Conservation (phyloP, 1,284 basidiomycete genomes). For the Ganoderma resinaceum region DNA sequence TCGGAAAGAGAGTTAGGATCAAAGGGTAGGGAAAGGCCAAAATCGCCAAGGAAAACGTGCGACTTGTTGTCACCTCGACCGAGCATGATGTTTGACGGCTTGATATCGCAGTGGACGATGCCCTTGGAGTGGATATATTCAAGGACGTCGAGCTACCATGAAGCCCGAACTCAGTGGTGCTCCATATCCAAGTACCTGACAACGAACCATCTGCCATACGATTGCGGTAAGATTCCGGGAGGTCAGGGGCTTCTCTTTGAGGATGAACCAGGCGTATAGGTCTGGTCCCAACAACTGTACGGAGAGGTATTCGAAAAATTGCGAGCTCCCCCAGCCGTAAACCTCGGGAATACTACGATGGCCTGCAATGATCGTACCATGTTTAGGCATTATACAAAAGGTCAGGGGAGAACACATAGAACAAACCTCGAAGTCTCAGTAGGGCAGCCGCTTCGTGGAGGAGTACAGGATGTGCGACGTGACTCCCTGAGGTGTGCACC, state of each 20-base stretch:
- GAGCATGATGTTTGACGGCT: neutral
- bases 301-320: neutral
- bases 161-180: neutral
- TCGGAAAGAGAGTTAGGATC: neutral
- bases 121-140: neutral
- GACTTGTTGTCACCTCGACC: neutral
- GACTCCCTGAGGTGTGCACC: neutral
- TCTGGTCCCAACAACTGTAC: neutral
- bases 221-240: neutral
- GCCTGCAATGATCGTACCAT: neutral
- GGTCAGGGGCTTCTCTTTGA: neutral
- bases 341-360: neutral
- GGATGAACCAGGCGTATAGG: neutral
- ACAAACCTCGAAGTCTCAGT: neutral
- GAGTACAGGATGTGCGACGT: neutral
- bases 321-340: neutral
- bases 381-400: neutral
- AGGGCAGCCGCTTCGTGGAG: neutral
- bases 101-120: constrained; percentile 4
- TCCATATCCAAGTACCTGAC: neutral
- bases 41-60: neutral
- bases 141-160: neutral
- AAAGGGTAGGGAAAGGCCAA: neutral
- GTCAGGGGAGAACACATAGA: neutral
- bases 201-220: neutral